These are phyloP conservation scores for Tephrocybe sp. DNA, from an alignment of 768 basidiomycete species.

Conservation along the genomic window DNA sequence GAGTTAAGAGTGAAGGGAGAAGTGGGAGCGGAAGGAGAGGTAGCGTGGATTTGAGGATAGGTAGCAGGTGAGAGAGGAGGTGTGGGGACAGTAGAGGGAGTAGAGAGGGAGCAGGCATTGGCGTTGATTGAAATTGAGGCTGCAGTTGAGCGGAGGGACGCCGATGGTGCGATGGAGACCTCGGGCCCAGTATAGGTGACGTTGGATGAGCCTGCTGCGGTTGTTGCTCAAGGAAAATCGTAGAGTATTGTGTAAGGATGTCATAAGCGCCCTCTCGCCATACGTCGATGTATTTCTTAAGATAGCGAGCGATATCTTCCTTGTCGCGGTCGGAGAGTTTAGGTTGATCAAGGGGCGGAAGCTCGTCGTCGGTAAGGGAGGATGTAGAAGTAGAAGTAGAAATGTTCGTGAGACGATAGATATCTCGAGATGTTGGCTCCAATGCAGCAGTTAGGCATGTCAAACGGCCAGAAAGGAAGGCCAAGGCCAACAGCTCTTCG, in stretches of 20 bases:
- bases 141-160: conserved; percentile 4
- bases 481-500: conserved; percentile 82
- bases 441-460: conserved; percentile 48
- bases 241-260: conserved; percentile 84
- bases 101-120: conserved; percentile 36
- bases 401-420: conserved; percentile 16
- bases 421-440: conserved; percentile 20
- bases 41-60: conserved; percentile 62
- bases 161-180: conserved; percentile 10
- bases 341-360: conserved; percentile 21
- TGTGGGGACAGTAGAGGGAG: conserved; percentile 66
- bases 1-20: conserved; percentile 84
- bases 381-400: conserved; percentile 42
- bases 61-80: conserved; percentile 65
- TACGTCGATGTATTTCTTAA: conserved; percentile 85
- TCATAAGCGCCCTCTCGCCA: conserved; percentile 95
- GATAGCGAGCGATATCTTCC: conserved; percentile 73
- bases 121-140: not conserved
- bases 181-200: conserved; percentile 12
- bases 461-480: conserved; percentile 76
- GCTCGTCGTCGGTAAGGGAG: conserved; percentile 41
- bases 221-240: conserved; percentile 82
- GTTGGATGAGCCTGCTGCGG: conserved; percentile 29
- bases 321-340: conserved; percentile 45
- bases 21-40: conserved; percentile 61